Percentiles rank a stretch among this genome's conserved stretches.
Conservation (phyloP, 441 rosid genomes). For the Biscutella auriculata region DNA sequence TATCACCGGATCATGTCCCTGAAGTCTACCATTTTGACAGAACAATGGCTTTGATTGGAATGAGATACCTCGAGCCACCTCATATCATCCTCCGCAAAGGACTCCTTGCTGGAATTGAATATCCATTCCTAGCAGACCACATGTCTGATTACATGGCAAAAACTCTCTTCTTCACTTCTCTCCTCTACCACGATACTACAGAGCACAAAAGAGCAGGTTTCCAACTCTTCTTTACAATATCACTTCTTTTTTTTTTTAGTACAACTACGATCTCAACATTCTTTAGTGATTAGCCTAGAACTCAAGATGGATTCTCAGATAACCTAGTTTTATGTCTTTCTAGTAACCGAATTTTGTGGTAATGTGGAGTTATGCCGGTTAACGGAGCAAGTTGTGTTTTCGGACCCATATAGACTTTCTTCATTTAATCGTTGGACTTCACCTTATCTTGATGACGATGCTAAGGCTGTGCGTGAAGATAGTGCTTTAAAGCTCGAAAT, state of each 20-base stretch:
- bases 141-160: constrained; percentile 67
- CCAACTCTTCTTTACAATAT: background rate
- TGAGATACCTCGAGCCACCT: constrained; percentile 81
- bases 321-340: constrained; percentile 21
- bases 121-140: constrained; percentile 63
- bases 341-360: constrained; percentile 89
- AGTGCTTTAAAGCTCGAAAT: constrained; percentile 58
- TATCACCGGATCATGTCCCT: constrained; percentile 69
- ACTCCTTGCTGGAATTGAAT: constrained; percentile 59
- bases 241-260: background rate
- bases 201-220: constrained; percentile 63
- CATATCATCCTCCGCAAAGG: constrained; percentile 83
- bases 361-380: constrained; percentile 82
- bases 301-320: too few species aligned
- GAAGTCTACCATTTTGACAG: constrained; percentile 80
- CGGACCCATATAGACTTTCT: constrained; percentile 76
- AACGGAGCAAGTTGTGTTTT: constrained; percentile 86
- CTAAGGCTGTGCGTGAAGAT: constrained; percentile 64
- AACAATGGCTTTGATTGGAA: constrained; percentile 79
- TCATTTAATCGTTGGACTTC: constrained; percentile 65
- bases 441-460: constrained; percentile 73
- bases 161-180: constrained; percentile 73
- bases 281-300: too few species aligned
- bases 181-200: constrained; percentile 51
- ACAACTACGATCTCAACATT: background rate